Percentiles rank a stretch among this genome's conserved stretches.
These are phyloP conservation scores for Tulasnella calospora DNA, from an alignment of 768 basidiomycete species.

Conservation along the genomic window DNA sequence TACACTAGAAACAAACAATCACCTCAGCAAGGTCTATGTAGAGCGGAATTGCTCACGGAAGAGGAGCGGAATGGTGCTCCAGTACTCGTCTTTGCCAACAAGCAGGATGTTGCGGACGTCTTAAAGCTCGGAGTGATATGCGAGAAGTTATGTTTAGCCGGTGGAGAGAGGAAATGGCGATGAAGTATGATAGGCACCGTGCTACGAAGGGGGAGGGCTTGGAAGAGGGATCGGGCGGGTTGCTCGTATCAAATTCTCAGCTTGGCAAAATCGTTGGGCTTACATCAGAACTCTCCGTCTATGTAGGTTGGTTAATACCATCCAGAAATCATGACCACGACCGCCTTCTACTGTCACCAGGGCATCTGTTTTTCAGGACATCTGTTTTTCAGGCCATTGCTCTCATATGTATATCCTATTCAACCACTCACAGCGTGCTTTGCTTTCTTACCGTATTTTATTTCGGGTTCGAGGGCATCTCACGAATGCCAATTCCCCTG, in stretches of 20 bases:
- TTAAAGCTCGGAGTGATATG: conserved; percentile 89
- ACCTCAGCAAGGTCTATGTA: too few species aligned
- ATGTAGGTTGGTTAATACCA: conserved; percentile 76
- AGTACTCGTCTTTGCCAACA: conserved; percentile 52
- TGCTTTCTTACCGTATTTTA: neutral
- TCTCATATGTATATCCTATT: conserved; percentile 3
- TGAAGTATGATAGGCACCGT: conserved; percentile 97
- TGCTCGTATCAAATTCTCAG: neutral
- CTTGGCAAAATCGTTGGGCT: neutral
- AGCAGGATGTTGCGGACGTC: conserved; percentile 78
- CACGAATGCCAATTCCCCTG: neutral
- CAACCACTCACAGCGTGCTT: neutral
- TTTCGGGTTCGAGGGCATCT: neutral
- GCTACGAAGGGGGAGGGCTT: conserved; percentile 94
- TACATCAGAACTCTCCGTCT: neutral
- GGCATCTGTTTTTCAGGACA: too few species aligned
- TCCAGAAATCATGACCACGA: conserved; percentile 64
- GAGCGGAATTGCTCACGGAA: conserved; percentile 86
- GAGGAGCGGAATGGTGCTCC: conserved; percentile 58
- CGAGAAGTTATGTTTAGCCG: conserved; percentile 89
- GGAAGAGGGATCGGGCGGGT: conserved; percentile 90
- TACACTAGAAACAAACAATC: too few species aligned
- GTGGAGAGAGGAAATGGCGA: conserved; percentile 86
- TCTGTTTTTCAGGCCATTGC: neutral
- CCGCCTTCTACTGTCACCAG: neutral